Base-by-base conservation (phyloP, 1,139 yeast species). In the Candida sanyaensis region DNA sequence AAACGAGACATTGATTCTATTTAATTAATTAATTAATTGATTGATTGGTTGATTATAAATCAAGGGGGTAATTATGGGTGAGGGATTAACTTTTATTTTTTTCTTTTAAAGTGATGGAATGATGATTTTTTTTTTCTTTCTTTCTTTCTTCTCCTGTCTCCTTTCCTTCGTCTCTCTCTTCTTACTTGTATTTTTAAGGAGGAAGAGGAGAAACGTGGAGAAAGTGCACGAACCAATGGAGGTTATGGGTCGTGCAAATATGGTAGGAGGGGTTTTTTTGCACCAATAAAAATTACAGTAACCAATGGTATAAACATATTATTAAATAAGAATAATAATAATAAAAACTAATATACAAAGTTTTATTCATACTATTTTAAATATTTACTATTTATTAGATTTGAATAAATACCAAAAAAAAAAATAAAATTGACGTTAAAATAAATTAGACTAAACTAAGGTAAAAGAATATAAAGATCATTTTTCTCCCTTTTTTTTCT, bases 1-100 rank as follows among this genome's bases (percentile, higher is more conserved):
- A 51, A 45, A 43, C 43, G 50, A 28, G 55, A 53, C 56, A 53
- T 53, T 26, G 29, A 26, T 26, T 36, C 11, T 28, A 10, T 10
- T 17, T 17, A 23, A 5, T 11, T 11, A 29, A 31, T 21, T 11
- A 13, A 9, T 9, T 11, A 31, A 23, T 36, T 33, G 34, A n/a
- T n/a, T n/a, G n/a, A n/a, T n/a, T n/a, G n/a, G 6, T 9, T 26
- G 13, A 32, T 11, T 21, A 6, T 11, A 23, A 42, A 17, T n/a
- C 12, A 36, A 23, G 28, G 39, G 39, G 39, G 39, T 17, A 7
- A 36, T 9, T 11, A n/a, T 23, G 13, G 10, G 26, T 12, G 38
- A 34, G 21, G 3, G 3, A 17, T 31, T 47, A 47, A n/a, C n/a
- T n/a, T n/a, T n/a, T 26, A 26, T 3, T 26, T 26, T 26, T 26